These are phyloP conservation scores for Calonectria pseudoturangicola DNA, from an alignment of 2,329 filamentous ascomycete genomes.

Conservation along the genomic window DNA sequence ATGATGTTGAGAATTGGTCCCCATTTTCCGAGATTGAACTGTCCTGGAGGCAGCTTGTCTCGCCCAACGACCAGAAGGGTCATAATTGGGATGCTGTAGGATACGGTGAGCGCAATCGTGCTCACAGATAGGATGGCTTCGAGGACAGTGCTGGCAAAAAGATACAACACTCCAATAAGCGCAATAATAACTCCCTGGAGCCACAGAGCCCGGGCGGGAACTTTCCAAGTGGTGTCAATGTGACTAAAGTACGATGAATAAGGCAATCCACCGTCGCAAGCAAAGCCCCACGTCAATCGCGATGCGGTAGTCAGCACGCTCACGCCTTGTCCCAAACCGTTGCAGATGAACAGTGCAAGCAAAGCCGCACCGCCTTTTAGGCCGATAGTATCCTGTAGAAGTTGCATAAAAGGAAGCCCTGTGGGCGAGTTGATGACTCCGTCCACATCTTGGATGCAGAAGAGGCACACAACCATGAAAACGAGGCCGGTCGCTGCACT, in stretches of 20 bases:
- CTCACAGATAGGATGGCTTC: conserved; percentile 72
- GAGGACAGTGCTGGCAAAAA: conserved; percentile 72
- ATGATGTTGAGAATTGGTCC: conserved; percentile 65
- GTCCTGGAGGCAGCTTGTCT: conserved; percentile 67
- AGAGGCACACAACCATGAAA: conserved; percentile 70
- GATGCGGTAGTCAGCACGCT: conserved; percentile 71
- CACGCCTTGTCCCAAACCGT: conserved; percentile 71
- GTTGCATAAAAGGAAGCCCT: conserved; percentile 69
- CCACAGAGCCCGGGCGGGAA: conserved; percentile 71
- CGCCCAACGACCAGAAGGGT: conserved; percentile 69
- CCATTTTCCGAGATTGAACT: conserved; percentile 67
- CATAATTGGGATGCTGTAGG: conserved; percentile 67
- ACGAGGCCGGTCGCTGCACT: conserved; percentile 68
- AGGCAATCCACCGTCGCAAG: conserved; percentile 68
- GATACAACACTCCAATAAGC: conserved; percentile 71
- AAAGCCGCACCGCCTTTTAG: conserved; percentile 64
- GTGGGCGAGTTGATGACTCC: conserved; percentile 61
- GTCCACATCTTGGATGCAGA: conserved; percentile 68
- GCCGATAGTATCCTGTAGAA: conserved; percentile 61
- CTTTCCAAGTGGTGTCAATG: conserved; percentile 68
- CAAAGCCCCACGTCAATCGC: conserved; percentile 72
- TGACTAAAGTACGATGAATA: conserved; percentile 67
- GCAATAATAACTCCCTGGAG: conserved; percentile 65
- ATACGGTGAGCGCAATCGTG: conserved; percentile 74
- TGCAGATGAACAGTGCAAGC: conserved; percentile 72